Conservation (phyloP, 2,329 filamentous ascomycete genomes). For the Ilyonectria destructans region DNA sequence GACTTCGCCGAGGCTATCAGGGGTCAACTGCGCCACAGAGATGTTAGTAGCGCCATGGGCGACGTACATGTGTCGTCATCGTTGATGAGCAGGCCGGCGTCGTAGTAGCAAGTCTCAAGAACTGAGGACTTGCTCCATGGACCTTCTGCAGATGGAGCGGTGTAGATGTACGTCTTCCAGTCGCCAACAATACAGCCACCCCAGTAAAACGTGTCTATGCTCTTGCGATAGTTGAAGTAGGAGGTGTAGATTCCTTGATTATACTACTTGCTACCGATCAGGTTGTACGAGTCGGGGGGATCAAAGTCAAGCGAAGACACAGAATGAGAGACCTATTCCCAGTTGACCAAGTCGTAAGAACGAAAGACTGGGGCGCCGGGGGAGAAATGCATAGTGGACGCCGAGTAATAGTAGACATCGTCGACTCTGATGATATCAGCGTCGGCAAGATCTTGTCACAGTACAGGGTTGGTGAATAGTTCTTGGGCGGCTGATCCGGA, state of each 20-base stretch:
- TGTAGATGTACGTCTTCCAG: constrained; percentile 69
- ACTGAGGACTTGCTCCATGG: constrained; percentile 60
- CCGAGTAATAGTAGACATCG: constrained; percentile 69
- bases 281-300: constrained; percentile 60
- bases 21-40: constrained; percentile 66
- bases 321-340: constrained; percentile 63
- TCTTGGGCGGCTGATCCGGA: too few relatives aligned
- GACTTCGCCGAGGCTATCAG: constrained; percentile 64
- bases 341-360: constrained; percentile 70
- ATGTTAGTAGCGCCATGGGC: constrained; percentile 65
- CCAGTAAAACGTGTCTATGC: constrained; percentile 69
- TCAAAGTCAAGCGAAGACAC: constrained; percentile 63
- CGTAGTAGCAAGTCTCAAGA: constrained; percentile 69
- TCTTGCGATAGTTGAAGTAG: constrained; percentile 66
- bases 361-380: constrained; percentile 71
- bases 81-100: constrained; percentile 71
- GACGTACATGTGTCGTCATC: constrained; percentile 74
- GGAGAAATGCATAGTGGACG: constrained; percentile 71
- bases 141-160: constrained; percentile 58
- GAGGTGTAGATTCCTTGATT: constrained; percentile 74
- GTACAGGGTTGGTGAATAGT: constrained; percentile 65
- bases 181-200: constrained; percentile 66
- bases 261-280: constrained; percentile 57
- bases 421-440: constrained; percentile 67
- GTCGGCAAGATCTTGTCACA: constrained; percentile 71